Percentiles rank a stretch among this genome's conserved stretches.
Evolutionary conservation across 345 rosid genomes (phyloP).

Genomic region (Alliaria petiolata): DNA sequence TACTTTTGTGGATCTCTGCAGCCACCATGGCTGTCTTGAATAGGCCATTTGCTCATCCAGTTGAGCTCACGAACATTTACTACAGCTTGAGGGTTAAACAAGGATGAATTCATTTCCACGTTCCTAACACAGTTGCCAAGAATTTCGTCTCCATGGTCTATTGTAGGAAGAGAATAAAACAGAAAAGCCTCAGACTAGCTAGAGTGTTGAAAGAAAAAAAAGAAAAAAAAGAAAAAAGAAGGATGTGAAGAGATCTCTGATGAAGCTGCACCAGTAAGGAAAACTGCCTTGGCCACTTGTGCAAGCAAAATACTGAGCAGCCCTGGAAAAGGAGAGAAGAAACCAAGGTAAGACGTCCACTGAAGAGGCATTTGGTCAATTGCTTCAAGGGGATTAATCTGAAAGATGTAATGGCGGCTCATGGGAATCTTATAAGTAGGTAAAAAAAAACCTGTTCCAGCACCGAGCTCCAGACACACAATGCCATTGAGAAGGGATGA

Average conservation of each 20-base stretch:
- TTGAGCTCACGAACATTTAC: constrained; percentile 72
- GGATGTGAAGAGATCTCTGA: not conserved
- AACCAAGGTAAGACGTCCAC: not conserved
- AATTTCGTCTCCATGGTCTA: constrained; percentile 62
- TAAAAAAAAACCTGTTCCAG: constrained; percentile 67
- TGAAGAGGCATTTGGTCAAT: not conserved
- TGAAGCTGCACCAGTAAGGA: constrained; percentile 55
- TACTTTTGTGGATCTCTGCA: constrained; percentile 39
- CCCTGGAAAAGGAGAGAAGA: constrained; percentile 42
- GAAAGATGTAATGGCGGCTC: too few relatives aligned
- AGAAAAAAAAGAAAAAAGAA: not conserved
- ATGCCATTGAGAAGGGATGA: constrained; percentile 54
- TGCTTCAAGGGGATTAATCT: too few relatives aligned
- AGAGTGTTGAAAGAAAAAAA: not conserved
- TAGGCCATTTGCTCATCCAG: constrained; percentile 77
- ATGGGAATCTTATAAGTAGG: not conserved
- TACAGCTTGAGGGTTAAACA: constrained; percentile 38
- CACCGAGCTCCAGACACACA: constrained; percentile 69
- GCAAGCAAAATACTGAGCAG: constrained; percentile 73
- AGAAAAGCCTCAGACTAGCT: not conserved
- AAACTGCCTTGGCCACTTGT: constrained; percentile 57
- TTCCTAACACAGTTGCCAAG: constrained; percentile 67
- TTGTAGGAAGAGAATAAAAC: not conserved
- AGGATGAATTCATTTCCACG: constrained; percentile 43
- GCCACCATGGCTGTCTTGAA: constrained; percentile 16